Evolutionary conservation across 2,329 filamentous ascomycete species (phyloP).

Genomic region (Plectosphaerella sp.): DNA sequence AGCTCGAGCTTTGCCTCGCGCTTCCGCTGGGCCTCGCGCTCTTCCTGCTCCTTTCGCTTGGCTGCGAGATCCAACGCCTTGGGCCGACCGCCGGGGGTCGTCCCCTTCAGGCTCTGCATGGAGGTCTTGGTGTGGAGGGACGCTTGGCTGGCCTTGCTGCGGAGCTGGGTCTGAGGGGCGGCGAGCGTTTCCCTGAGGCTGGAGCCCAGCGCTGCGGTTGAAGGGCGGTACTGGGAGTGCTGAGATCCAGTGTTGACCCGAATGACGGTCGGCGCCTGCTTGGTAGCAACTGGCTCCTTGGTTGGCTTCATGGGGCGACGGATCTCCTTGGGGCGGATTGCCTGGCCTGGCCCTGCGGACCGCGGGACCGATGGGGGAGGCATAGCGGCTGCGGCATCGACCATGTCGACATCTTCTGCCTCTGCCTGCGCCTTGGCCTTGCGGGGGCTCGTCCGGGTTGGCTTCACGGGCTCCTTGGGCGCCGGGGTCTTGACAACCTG

Average conservation of each 20-base stretch:
- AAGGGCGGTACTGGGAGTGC: slow-evolving; percentile 54
- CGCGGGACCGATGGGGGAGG: slow-evolving; percentile 58
- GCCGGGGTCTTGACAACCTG: slow-evolving; percentile 20
- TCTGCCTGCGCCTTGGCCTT: slow-evolving; percentile 36
- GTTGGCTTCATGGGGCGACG: slow-evolving; percentile 59
- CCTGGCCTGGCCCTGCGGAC: slow-evolving; percentile 40
- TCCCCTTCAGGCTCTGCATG: slow-evolving; percentile 59
- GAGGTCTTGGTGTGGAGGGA: slow-evolving; percentile 57
- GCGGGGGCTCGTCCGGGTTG: slow-evolving; percentile 47
- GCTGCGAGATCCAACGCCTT: slow-evolving; percentile 73
- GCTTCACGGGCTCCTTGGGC: slow-evolving; percentile 36
- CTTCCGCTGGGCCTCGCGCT: slow-evolving; percentile 73
- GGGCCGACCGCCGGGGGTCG: slow-evolving; percentile 57
- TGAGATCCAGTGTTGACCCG: slow-evolving; percentile 65
- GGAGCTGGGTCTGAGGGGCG: slow-evolving; percentile 39
- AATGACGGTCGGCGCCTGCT: slow-evolving; percentile 67
- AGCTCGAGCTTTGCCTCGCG: slow-evolving; percentile 77
- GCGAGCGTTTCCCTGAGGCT: slow-evolving; percentile 52
- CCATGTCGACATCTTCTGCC: slow-evolving; percentile 47
- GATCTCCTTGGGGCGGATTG: slow-evolving; percentile 45
- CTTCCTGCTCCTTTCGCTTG: slow-evolving; percentile 80
- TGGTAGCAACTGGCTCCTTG: slow-evolving; percentile 51
- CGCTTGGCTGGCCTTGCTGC: slow-evolving; percentile 63
- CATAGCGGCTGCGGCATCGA: slow-evolving; percentile 48
- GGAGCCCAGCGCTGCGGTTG: slow-evolving; percentile 53